These are phyloP conservation scores for Candida taoyuanica DNA, from an alignment of 805 yeast species.

Conservation along the genomic window DNA sequence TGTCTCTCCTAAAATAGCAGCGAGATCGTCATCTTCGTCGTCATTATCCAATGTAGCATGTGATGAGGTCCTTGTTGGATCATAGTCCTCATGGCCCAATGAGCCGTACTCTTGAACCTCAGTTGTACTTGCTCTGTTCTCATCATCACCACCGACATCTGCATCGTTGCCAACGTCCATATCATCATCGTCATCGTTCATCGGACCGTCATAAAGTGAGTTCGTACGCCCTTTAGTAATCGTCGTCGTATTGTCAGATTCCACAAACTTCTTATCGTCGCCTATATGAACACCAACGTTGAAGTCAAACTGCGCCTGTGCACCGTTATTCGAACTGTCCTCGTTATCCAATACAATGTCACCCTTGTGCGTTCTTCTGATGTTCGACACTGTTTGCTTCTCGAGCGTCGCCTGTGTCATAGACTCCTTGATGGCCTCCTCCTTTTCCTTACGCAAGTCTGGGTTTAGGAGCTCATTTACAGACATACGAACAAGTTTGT, in stretches of 20 bases:
- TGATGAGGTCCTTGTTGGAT: neutral
- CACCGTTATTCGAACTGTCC: constrained; percentile 18
- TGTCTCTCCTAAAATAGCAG: constrained; percentile 27
- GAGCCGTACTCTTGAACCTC: neutral
- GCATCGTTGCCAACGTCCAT: constrained; percentile 19
- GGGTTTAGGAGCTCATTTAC: constrained; percentile 78
- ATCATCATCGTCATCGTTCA: constrained; percentile 14
- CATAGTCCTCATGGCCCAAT: neutral
- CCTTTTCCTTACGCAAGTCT: constrained; percentile 65
- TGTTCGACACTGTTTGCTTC: constrained; percentile 53
- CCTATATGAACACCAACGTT: constrained; percentile 25
- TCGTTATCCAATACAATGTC: constrained; percentile 71
- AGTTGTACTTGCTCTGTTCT: neutral
- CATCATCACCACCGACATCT: constrained; percentile 18
- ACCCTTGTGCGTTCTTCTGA: constrained; percentile 82
- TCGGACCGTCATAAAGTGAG: constrained; percentile 9
- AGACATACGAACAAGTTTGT: constrained; percentile 56
- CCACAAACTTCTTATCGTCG: constrained; percentile 21
- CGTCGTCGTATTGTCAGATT: constrained; percentile 10
- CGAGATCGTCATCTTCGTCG: constrained; percentile 34
- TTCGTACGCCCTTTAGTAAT: constrained; percentile 15
- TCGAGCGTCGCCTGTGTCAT: constrained; percentile 66
- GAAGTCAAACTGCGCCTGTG: constrained; percentile 24
- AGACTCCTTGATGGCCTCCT: constrained; percentile 63
- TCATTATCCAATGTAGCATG: constrained; percentile 1